Percentiles rank a stretch among this genome's conserved stretches.
phyloP scores from a whole-genome alignment of 2,329 filamentous ascomycete genomes.

The Penicillium sumatraense region DNA sequence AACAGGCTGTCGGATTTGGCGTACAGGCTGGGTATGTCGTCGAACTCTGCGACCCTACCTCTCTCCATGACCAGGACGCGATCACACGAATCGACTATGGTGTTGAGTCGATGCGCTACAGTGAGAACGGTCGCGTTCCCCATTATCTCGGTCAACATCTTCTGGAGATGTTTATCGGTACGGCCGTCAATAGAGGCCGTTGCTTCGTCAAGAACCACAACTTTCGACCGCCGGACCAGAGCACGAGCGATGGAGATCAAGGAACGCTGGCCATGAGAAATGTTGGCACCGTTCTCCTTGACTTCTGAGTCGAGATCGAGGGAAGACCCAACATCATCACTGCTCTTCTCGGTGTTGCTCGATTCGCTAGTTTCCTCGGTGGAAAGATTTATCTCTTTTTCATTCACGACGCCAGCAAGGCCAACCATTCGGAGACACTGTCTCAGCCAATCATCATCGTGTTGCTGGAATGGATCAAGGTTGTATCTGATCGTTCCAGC shows the following conservation, averaged over 20 bases:
- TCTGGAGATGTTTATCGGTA: conserved; percentile 7
- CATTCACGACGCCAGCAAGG: conserved; percentile 44
- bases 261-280: conserved; percentile 7
- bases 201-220: conserved; percentile 8
- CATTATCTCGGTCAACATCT: conserved; percentile 1
- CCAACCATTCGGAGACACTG: conserved; percentile 74
- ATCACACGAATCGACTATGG: conserved; percentile 7
- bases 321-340: background rate
- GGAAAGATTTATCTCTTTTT: background rate
- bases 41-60: conserved; percentile 4
- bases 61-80: conserved; percentile 4
- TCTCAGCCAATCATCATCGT: conserved; percentile 69
- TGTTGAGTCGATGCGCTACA: conserved; percentile 8
- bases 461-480: conserved; percentile 74
- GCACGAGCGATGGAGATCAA: conserved; percentile 7
- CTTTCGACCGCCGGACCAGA: background rate
- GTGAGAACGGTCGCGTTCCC: conserved; percentile 4
- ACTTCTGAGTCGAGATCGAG: background rate
- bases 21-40: background rate
- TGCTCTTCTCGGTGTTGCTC: background rate
- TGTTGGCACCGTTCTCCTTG: conserved; percentile 5
- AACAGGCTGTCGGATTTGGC: background rate
- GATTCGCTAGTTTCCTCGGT: background rate
- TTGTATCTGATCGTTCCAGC: conserved; percentile 77
- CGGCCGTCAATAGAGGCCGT: conserved; percentile 5